A percentile compares a stretch with the other conserved stretches of the same genome.
Conservation (phyloP, 163 green algal species). For the Chlorella variabilis region DNA sequence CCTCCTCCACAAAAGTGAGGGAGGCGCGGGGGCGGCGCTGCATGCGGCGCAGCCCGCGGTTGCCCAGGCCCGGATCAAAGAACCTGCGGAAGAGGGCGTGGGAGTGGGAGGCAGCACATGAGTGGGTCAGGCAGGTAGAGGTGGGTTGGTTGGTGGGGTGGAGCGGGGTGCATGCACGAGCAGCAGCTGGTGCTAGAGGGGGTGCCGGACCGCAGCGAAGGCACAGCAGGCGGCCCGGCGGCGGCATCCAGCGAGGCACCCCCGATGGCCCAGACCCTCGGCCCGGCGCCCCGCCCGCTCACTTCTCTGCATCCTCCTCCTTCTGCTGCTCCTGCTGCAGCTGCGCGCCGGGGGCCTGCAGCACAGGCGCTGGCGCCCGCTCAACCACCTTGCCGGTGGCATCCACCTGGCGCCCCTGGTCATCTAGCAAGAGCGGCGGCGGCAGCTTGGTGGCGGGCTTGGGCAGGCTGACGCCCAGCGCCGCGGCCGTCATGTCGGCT, state of each 20-base stretch:
- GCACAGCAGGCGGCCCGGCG: no score
- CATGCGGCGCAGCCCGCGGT: slow-evolving; percentile 29
- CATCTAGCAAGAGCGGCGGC: slow-evolving; percentile 64
- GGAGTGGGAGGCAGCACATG: neutral
- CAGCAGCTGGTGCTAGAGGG: no score
- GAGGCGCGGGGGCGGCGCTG: slow-evolving; percentile 45
- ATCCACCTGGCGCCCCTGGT: slow-evolving; percentile 61
- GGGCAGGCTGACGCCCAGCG: neutral
- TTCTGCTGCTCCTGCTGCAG: slow-evolving; percentile 18
- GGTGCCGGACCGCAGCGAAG: no score
- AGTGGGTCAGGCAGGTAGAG: no score
- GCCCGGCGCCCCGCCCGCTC: neutral
- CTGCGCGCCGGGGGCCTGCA: slow-evolving; percentile 25
- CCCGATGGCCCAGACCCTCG: no score
- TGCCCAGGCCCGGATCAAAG: slow-evolving; percentile 56
- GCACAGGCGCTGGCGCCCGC: slow-evolving; percentile 32
- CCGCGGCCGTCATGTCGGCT: neutral
- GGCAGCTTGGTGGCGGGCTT: slow-evolving; percentile 23
- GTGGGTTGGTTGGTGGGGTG: no score
- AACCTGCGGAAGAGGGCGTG: slow-evolving; percentile 43
- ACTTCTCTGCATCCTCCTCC: slow-evolving; percentile 11
- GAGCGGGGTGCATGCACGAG: no score
- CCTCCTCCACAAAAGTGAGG: slow-evolving; percentile 81
- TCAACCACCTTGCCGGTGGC: neutral
- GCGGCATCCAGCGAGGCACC: no score